Conservation (phyloP, 805 yeast species). For the Tetrapisispora iriomotensis region DNA sequence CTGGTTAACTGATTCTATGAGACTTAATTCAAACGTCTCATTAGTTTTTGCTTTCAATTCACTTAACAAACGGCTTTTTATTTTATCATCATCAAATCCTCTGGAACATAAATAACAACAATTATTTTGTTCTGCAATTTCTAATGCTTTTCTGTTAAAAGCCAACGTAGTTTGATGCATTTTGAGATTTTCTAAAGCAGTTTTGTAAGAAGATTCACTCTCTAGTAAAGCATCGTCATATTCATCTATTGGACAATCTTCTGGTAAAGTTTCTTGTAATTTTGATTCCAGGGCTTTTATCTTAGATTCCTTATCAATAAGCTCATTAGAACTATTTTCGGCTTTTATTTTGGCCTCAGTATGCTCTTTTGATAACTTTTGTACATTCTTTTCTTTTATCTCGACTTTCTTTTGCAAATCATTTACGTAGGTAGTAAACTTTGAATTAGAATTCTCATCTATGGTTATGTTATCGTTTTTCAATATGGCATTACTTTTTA, state of each 20-base stretch:
- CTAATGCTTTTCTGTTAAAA: constrained; percentile 62
- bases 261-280: constrained; percentile 29
- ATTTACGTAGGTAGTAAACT: constrained; percentile 13
- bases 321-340: constrained; percentile 7
- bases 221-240: constrained; percentile 44
- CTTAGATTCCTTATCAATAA: constrained; percentile 8
- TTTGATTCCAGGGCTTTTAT: constrained; percentile 8
- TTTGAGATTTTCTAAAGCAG: constrained; percentile 55
- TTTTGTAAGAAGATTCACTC: constrained; percentile 52
- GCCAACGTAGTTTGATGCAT: constrained; percentile 58
- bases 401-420: constrained; percentile 15
- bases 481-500: constrained; percentile 6
- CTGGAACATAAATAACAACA: constrained; percentile 69
- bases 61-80: constrained; percentile 18
- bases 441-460: constrained; percentile 13
- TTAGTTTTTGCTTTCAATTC: constrained; percentile 27
- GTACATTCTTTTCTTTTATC: constrained; percentile 7
- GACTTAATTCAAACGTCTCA: constrained; percentile 26
- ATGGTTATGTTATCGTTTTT: constrained; percentile 7
- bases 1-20: constrained; percentile 27
- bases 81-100: constrained; percentile 38
- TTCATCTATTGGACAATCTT: constrained; percentile 35
- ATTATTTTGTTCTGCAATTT: constrained; percentile 45
- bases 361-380: constrained; percentile 8
- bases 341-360: constrained; percentile 12